Conservation (phyloP, 306 rosid species). For the Medicago ruthenica region DNA sequence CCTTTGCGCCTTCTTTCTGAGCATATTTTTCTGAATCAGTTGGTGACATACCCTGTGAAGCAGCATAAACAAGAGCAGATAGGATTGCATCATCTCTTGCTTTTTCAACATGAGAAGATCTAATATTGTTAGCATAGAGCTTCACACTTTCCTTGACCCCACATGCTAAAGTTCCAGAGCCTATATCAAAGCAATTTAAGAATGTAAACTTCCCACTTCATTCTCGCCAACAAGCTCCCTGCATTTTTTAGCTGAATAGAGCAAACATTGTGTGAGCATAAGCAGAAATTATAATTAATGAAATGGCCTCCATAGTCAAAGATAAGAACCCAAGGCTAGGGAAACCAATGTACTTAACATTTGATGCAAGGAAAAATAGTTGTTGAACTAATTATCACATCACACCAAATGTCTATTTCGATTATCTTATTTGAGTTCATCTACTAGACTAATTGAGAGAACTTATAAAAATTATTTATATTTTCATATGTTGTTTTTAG, state of each 20-base stretch:
- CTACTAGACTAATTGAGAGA: too few relatives aligned
- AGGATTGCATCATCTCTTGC: slow-evolving; percentile 59
- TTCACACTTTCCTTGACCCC: slow-evolving; percentile 81
- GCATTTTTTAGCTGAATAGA: slow-evolving; percentile 80
- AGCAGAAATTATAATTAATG: background rate
- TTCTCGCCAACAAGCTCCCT: slow-evolving; percentile 85
- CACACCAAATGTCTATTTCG: background rate
- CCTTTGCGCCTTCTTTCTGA: slow-evolving; percentile 68
- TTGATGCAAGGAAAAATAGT: slow-evolving; percentile 13
- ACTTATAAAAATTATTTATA: too few relatives aligned
- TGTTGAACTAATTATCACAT: background rate
- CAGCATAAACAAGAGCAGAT: slow-evolving; percentile 61
- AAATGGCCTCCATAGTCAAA: slow-evolving; percentile 27
- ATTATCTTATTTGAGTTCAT: background rate
- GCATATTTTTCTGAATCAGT: slow-evolving; percentile 64
- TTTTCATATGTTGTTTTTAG: too few relatives aligned
- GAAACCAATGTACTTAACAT: slow-evolving; percentile 1
- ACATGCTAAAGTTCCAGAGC: slow-evolving; percentile 74
- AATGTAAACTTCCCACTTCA: slow-evolving; percentile 75
- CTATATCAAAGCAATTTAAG: slow-evolving; percentile 76
- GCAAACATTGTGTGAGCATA: slow-evolving; percentile 32
- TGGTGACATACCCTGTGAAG: slow-evolving; percentile 58
- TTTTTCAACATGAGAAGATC: slow-evolving; percentile 72
- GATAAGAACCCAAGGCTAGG: background rate
- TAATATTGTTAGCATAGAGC: slow-evolving; percentile 69